These are phyloP conservation scores for Coprinopsis sp. DNA, from an alignment of 768 basidiomycete species.

Conservation along the genomic window DNA sequence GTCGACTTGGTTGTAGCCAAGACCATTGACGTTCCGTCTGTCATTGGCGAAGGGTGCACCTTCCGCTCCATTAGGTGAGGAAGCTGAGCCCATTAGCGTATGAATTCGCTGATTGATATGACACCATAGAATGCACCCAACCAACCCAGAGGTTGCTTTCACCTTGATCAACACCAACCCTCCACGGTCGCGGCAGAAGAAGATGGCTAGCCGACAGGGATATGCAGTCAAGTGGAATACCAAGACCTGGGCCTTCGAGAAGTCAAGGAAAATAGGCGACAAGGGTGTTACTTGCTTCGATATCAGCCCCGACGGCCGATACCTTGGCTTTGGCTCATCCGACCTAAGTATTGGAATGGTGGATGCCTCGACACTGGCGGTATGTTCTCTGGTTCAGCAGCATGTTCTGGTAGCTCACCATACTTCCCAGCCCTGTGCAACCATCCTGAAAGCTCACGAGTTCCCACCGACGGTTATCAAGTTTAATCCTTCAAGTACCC, in stretches of 20 bases:
- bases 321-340: slow-evolving; percentile 83
- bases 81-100: slow-evolving; percentile 6
- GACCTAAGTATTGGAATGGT: slow-evolving; percentile 82
- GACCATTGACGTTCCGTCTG: slow-evolving; percentile 50
- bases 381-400: slow-evolving; percentile 32
- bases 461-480: slow-evolving; percentile 87
- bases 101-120: not conserved
- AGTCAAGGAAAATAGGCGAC: slow-evolving; percentile 68
- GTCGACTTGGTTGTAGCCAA: slow-evolving; percentile 38
- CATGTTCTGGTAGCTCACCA: not conserved
- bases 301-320: slow-evolving; percentile 75
- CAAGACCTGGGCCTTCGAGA: slow-evolving; percentile 60
- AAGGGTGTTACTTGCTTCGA: slow-evolving; percentile 85
- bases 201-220: slow-evolving; percentile 50
- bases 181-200: slow-evolving; percentile 51
- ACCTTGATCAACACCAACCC: slow-evolving; percentile 68
- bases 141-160: slow-evolving; percentile 50
- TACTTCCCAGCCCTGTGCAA: slow-evolving; percentile 66
- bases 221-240: slow-evolving; percentile 74
- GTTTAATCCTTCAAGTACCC: slow-evolving; percentile 79
- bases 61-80: slow-evolving; percentile 66
- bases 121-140: slow-evolving; percentile 50
- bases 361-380: slow-evolving; percentile 72
- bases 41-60: slow-evolving; percentile 46
- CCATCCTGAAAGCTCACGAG: slow-evolving; percentile 91